Percentiles rank a stretch among this genome's conserved stretches.
Conservation (phyloP, 2,329 filamentous ascomycete genomes). For the Pezicula radicicola region DNA sequence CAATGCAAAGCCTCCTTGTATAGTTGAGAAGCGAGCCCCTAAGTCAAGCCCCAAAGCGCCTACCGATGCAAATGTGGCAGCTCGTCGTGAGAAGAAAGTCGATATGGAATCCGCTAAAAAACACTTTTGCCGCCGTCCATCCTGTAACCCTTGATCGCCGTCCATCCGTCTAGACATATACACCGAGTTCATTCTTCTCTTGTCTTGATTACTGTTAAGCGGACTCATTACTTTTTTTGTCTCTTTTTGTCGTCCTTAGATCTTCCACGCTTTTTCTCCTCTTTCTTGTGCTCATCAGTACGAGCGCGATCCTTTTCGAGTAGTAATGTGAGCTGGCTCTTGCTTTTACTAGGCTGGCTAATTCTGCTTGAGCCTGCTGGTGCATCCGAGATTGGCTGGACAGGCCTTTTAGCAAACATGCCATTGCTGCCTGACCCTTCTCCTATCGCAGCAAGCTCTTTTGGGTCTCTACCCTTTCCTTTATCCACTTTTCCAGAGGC, state of each 20-base stretch:
- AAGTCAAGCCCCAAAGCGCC: too few relatives aligned
- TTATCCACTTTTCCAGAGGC: slow-evolving; percentile 9
- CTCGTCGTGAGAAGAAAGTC: too few relatives aligned
- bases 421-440: neutral
- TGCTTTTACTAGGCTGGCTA: slow-evolving; percentile 53
- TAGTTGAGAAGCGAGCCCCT: too few relatives aligned
- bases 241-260: neutral
- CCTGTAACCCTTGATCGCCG: too few relatives aligned
- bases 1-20: too few relatives aligned
- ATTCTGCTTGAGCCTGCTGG: slow-evolving; percentile 27
- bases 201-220: too few relatives aligned
- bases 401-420: slow-evolving; percentile 23
- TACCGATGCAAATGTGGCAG: too few relatives aligned
- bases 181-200: too few relatives aligned
- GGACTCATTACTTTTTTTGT: neutral
- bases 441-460: slow-evolving; percentile 5
- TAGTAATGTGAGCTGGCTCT: slow-evolving; percentile 56
- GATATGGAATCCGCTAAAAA: too few relatives aligned
- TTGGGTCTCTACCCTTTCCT: slow-evolving; percentile 19
- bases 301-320: slow-evolving; percentile 49
- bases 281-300: slow-evolving; percentile 23
- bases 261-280: neutral
- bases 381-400: slow-evolving; percentile 10
- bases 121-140: too few relatives aligned
- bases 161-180: too few relatives aligned